A percentile compares a stretch with the other conserved stretches of the same genome.
phyloP scores from a whole-genome alignment of 2,329 filamentous ascomycete genomes.

The Trichoderma semiorbis region DNA sequence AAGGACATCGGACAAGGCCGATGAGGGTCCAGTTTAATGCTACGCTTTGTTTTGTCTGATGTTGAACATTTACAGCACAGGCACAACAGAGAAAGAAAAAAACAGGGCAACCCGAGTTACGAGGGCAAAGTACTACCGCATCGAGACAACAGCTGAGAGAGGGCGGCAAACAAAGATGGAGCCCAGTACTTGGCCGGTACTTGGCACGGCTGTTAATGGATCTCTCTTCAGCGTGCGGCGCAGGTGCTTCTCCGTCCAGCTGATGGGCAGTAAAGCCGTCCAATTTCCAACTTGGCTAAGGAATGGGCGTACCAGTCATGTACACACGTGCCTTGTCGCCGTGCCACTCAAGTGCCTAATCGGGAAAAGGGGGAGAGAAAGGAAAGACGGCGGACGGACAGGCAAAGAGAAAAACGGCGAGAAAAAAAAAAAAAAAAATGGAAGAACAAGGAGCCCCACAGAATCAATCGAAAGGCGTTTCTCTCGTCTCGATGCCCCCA shows the following conservation, averaged over 20 bases:
- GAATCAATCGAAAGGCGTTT: constrained; percentile 15
- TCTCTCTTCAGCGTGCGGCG: not conserved
- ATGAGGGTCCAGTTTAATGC: constrained; percentile 3
- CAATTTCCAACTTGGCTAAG: not conserved
- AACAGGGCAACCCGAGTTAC: not conserved
- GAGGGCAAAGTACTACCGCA: not conserved
- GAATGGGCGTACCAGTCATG: not conserved
- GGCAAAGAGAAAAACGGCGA: not conserved
- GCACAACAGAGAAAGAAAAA: not conserved
- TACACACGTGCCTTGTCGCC: not conserved
- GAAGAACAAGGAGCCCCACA: constrained; percentile 3
- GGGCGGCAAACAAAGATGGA: not conserved
- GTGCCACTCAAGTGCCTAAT: constrained; percentile 8
- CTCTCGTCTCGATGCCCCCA: not conserved
- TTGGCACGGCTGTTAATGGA: not conserved
- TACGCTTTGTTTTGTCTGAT: not conserved
- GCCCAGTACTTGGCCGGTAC: not conserved
- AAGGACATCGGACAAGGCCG: constrained; percentile 5
- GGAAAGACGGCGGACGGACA: not conserved
- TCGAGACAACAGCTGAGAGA: not conserved
- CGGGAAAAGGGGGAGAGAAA: constrained; percentile 3
- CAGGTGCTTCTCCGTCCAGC: not conserved
- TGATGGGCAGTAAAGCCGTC: not conserved
- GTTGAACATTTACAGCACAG: not conserved
- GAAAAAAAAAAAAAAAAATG: not conserved